Evolutionary conservation across 192 early-diverging fungal species (phyloP), one percentile per base, ranked within the genome.

Genomic region (Backusella liffmaniae): DNA sequence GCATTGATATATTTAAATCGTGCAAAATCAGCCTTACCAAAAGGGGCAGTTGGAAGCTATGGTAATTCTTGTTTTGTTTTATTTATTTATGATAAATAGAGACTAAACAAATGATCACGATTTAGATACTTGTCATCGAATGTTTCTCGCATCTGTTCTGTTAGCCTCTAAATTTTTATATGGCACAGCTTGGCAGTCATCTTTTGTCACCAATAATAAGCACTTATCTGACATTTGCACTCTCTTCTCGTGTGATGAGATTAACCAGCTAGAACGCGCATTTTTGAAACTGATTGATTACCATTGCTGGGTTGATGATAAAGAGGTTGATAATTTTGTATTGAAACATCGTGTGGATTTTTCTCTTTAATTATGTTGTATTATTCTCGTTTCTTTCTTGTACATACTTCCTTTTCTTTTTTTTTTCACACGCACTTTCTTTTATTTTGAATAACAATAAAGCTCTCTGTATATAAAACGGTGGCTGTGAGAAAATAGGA

Each of bases 231-330:
- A 74, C 12, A 18, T 79, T 16, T 82, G 79, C 34, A 26, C 77
- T 8, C 69, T 82, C 5, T 82, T 71, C 39, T 62, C 74, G 1
- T 30, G 73, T n/a, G 18, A 72, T 9, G 77, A 79, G 5, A 73
- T 82, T 4, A 76, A 82, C 44, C 39, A 68, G 8, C 34, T 79
- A 26, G 81, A 82, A 32, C 71, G 51, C 15, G 74, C 70, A 2
- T 82, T 82, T 26, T 35, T 82, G 4, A 82, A 76, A 73, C 13
- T 76, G 13, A 79, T 82, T 18, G 71, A 79, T 10, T 73, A 82
- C 35, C 67, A 67, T 13, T 74, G 71, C 29, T 79, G 74, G 74
- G 77, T 82, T 0, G 72, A 73, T 68, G 74, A 79, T 36, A 29
- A 69, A 26, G 74, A 82, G 36, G 66, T 82, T 16, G 37, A 73